A percentile compares a stretch with the other conserved stretches of the same genome.
phyloP scores from a whole-genome alignment of 1,139 yeast genomes.

The Taphrina flavorubra region DNA sequence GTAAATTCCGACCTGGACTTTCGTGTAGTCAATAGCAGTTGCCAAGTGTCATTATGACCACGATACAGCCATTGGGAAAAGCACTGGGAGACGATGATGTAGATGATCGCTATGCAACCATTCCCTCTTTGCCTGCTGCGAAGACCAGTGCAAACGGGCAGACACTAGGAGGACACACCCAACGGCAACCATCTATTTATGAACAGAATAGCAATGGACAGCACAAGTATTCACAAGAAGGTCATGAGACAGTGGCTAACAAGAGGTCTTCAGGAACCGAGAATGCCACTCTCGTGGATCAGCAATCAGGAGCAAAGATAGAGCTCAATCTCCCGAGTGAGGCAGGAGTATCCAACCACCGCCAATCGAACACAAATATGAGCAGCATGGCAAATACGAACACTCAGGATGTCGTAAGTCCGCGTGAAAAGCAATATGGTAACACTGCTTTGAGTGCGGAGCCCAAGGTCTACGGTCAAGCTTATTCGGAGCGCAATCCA shows the following conservation, averaged over 20 bases:
- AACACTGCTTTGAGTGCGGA: constrained; percentile 16
- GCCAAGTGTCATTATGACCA: not conserved
- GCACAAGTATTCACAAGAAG: not conserved
- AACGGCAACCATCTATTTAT: not conserved
- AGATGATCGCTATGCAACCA: constrained; percentile 7
- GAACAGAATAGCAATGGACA: constrained; percentile 1
- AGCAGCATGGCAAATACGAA: not conserved
- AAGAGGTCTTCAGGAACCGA: not conserved
- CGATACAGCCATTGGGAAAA: constrained; percentile 15
- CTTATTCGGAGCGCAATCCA: constrained; percentile 37
- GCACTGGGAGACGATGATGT: constrained; percentile 26
- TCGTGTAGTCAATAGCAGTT: not conserved
- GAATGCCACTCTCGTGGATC: constrained; percentile 1
- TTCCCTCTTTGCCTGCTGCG: constrained; percentile 1
- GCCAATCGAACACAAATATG: not conserved
- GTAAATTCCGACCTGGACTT: not conserved
- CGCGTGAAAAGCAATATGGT: not conserved
- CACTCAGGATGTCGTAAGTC: not conserved
- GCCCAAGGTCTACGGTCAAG: constrained; percentile 23
- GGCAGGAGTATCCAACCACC: not conserved
- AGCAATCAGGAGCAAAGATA: constrained; percentile 16
- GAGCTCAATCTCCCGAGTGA: constrained; percentile 8
- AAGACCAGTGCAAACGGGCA: not conserved
- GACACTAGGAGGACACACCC: not conserved
- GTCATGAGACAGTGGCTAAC: not conserved